Conservation (phyloP, 1,284 basidiomycete species). For the Fomitopsis schrenkii region DNA sequence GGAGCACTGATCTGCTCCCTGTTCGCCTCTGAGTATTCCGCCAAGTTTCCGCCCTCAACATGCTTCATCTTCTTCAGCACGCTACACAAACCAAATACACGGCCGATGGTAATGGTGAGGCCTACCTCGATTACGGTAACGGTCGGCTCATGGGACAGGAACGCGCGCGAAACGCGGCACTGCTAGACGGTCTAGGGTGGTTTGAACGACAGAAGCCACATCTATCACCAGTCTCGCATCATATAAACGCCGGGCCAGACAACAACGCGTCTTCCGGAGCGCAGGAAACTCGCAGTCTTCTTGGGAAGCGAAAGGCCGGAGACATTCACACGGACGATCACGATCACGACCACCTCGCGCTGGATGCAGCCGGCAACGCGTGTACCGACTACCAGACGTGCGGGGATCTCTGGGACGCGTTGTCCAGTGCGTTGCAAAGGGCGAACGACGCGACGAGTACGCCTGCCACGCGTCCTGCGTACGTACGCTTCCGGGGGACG, state of each 20-base stretch:
- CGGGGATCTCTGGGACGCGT: slow-evolving; percentile 6
- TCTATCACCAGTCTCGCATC: not conserved
- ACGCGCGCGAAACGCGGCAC: not conserved
- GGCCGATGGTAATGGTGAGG: not conserved
- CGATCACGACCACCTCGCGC: not conserved
- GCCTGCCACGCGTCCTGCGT: not conserved
- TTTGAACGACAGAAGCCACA: not conserved
- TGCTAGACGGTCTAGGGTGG: not conserved
- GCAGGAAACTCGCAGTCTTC: not conserved
- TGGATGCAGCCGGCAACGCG: slow-evolving; percentile 3
- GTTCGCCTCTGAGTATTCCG: not conserved
- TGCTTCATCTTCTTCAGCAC: not conserved
- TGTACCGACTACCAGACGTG: slow-evolving; percentile 11
- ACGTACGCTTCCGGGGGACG: slow-evolving; percentile 13
- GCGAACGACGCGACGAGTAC: slow-evolving; percentile 3
- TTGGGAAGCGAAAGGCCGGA: not conserved
- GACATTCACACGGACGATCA: not conserved
- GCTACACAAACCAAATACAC: too few relatives aligned
- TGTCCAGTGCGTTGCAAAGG: slow-evolving; percentile 1
- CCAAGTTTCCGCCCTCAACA: not conserved
- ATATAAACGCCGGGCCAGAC: too few relatives aligned
- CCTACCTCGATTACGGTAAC: not conserved
- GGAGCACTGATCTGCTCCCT: not conserved
- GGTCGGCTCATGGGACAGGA: not conserved
- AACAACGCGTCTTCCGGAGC: not conserved